Evolutionary conservation across 768 basidiomycete genomes (phyloP), one percentile per base, ranked within the genome.

Genomic region (Tulasnella sp.): DNA sequence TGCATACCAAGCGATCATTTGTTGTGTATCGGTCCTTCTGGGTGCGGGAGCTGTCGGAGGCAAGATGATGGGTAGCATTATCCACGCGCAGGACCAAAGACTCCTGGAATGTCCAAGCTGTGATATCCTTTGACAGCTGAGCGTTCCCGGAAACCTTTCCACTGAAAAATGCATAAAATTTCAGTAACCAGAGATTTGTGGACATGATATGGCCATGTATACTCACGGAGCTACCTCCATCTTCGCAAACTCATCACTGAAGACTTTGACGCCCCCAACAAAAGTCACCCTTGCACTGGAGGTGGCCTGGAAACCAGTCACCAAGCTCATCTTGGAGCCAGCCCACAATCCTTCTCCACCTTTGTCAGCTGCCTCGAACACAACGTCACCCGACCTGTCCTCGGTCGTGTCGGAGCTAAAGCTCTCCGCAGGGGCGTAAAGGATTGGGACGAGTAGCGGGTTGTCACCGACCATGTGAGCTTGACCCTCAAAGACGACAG

Each of bases 21-120:
- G 78, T 88, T 11, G 89, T 87, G 71, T 99, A 99, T 56, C 75
- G 75, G 59, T 85, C 85, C 2, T 1, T 29, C 60, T 75, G 73
- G n/a, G 85, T 75, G 23, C 71, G 73, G 0, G 81, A 80, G 54
- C 79, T 76, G 63, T 63, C 85, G 82, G 50, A 82, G 74, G 59
- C 79, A 26, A 62, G 80, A 66, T 87, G 84, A 67, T 96, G 93
- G 21, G 80, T 79, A 5, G 80, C 80, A 47, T 70, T 75, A 63
- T 90, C 85, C 59, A 97, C 83, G 24, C 89, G 83, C 51, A 95
- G 75, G 1, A 88, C 87, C 11, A 82, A 76, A 1, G 79, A 78
- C 70, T 96, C 88, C 66, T 91, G 87, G 83, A 98, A 95, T 0
- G 85, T 81, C 95, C 95, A 99, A 4, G 81, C 78, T 3, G 84